Base-by-base conservation (phyloP, 2,329 filamentous ascomycete species). In the Tolypocladium ovalisporum region DNA sequence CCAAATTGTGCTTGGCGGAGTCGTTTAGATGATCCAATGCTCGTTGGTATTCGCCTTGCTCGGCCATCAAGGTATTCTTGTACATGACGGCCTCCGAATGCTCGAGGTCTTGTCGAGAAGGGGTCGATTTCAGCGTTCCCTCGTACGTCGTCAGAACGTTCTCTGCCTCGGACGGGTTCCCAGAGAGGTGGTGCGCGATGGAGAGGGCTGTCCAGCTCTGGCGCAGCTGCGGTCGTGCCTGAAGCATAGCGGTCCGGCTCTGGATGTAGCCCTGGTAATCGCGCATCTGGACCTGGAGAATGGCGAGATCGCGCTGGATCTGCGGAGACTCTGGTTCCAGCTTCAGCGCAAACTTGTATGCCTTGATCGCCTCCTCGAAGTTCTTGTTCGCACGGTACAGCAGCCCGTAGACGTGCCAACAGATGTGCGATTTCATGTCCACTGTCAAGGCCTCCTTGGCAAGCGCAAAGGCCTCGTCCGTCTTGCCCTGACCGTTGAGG, bases 401-500 rank as follows among this genome's bases (percentile, higher is more conserved):
- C 64, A 99, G 76, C 36, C 95, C 94, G 72, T 97, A 99, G 60
- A 99, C 94, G 74, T 99, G 95, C 94, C 94, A 99, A 79, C 92
- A 97, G 67, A 99, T 92, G 75, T 97, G 93, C 67, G 92, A 97
- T 78, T 95, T 97, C 92, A 99, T 97, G 72, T 97, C 92, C 67
- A 92, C 90, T 64, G 88, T 91, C 66, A 99, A 80, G 37, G 95
- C 94, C 63, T 91, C 83, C 76, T 97, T 99, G 68, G 89, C 93
- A 59, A 99, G 81, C 52, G 86, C 84, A 71, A 99, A 99, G 0
- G 95, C 95, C 75, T 99, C 94, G 58, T 96, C 90, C 35, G 87
- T 86, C 75, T 96, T 93, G 65, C 91, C 90, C 74, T 93, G 88
- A 51, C 89, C 87, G 73, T 96, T 97, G 73, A 97, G 84, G 64